A percentile compares a stretch with the other conserved stretches of the same genome.
Conservation (phyloP, 2,329 filamentous ascomycete species). For the Hortaea werneckii region DNA sequence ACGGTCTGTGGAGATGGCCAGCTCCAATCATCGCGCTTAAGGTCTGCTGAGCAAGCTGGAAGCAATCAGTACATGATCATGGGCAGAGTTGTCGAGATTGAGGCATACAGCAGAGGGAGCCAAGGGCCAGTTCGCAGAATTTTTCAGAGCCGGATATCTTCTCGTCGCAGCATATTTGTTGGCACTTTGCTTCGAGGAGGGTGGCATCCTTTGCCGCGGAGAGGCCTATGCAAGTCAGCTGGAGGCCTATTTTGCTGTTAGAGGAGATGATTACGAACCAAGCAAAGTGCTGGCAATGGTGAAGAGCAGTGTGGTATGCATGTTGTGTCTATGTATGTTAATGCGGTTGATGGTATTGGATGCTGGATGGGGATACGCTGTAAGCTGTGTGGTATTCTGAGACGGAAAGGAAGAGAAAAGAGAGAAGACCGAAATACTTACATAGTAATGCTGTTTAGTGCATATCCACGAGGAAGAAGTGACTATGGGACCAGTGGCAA, state of each 20-base stretch:
- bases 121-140: too few relatives aligned
- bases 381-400: background rate
- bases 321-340: too few relatives aligned
- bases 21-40: background rate
- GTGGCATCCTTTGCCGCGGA: background rate
- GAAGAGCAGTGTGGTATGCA: background rate
- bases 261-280: too few relatives aligned
- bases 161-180: background rate
- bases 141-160: background rate
- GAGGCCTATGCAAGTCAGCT: background rate
- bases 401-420: background rate
- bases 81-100: background rate
- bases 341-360: background rate
- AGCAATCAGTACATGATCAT: background rate
- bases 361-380: background rate
- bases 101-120: too few relatives aligned
- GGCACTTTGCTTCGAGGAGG: background rate
- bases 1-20: background rate
- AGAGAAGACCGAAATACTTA: too few relatives aligned
- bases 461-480: too few relatives aligned
- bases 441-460: too few relatives aligned
- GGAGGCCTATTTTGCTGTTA: too few relatives aligned
- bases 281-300: background rate
- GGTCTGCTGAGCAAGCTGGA: background rate
- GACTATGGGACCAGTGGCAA: too few relatives aligned